A percentile compares a stretch with the other conserved stretches of the same genome.
These are phyloP conservation scores for Plectranthus barbatus DNA, from an alignment of 257 asterid genomes.

Conservation along the genomic window DNA sequence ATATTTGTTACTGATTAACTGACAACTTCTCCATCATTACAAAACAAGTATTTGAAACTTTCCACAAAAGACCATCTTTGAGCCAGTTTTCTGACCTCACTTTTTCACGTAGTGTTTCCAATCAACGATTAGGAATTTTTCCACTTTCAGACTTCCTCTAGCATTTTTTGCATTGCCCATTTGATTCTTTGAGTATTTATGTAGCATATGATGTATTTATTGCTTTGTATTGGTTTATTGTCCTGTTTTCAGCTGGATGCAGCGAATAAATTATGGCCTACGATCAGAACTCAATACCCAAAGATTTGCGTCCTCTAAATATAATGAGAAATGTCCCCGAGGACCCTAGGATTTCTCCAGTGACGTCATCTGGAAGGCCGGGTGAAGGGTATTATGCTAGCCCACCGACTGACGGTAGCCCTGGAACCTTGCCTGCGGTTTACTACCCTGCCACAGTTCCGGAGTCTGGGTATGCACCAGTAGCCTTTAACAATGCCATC, in stretches of 20 bases:
- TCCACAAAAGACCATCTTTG: not conserved
- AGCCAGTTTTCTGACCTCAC: constrained; percentile 18
- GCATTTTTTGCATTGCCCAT: not conserved
- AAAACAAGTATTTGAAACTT: no score
- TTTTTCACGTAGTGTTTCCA: not conserved
- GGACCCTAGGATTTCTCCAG: constrained; percentile 60
- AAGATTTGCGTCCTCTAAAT: constrained; percentile 72
- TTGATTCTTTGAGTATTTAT: constrained; percentile 1
- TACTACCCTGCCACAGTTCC: constrained; percentile 47
- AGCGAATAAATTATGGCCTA: constrained; percentile 48
- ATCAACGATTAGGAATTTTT: constrained; percentile 7
- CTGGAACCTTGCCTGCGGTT: constrained; percentile 38
- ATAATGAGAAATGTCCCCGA: constrained; percentile 44
- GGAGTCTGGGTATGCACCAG: constrained; percentile 47
- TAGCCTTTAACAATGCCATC: constrained; percentile 41
- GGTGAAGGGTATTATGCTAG: constrained; percentile 53
- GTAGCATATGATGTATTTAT: not conserved
- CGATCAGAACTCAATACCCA: constrained; percentile 67
- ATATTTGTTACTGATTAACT: no score
- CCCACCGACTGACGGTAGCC: constrained; percentile 46
- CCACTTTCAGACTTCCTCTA: not conserved
- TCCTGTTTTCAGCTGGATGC: constrained; percentile 19
- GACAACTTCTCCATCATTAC: no score
- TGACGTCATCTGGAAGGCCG: constrained; percentile 48
- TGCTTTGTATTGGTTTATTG: not conserved